Base-by-base conservation (phyloP, 2,329 filamentous ascomycete genomes). In the Calonectria honghensis region DNA sequence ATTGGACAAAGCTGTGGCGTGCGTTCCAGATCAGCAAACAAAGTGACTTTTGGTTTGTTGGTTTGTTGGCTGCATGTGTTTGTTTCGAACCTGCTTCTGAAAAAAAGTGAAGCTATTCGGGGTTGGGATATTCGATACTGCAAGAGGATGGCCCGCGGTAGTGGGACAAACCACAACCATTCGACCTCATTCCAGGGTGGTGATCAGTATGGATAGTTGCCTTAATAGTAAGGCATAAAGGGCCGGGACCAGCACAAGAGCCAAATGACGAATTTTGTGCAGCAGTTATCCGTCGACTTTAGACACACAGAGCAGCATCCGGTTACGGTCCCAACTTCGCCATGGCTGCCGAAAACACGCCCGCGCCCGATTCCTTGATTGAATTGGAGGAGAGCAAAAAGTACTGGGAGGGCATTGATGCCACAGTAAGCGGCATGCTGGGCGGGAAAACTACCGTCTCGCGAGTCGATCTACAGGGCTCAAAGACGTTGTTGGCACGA, bases 371-470 rank as follows among this genome's bases (percentile, higher is more conserved):
- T 68, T 80, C 83, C 14, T 77, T 80, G 14, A 85, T 87, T 73
- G 82, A 80, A 68, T 79, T 79, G 2, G 81, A 81, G 16, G 84
- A 85, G 61, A 84, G 85, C 18, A 83, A 83, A 20, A 79, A 82
- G 31, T 91, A 91, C 82, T 91, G 89, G 89, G 81, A 89, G 68
- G 79, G 81, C 29, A 79, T 88, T 68, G 83, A 84, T 2, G 86
- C 88, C 52, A 85, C 88, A 66, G 84, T 87, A 61, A 90, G 94
- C 79, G 95, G 95, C 81, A 96, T 97, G 93, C 93, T 98, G 1
- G 96, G 95, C 75, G 94, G 96, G 84, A 87, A 87, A 73, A 83
- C 87, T 0, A 78, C 80, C 0, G 73, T 94, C 76, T 92, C 91
- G 4, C 88, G 90, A 64, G 90, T 93, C 68, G 94, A 95, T 81